Conservation (phyloP, 1,284 basidiomycete species). For the Exobasidium rhododendri region DNA sequence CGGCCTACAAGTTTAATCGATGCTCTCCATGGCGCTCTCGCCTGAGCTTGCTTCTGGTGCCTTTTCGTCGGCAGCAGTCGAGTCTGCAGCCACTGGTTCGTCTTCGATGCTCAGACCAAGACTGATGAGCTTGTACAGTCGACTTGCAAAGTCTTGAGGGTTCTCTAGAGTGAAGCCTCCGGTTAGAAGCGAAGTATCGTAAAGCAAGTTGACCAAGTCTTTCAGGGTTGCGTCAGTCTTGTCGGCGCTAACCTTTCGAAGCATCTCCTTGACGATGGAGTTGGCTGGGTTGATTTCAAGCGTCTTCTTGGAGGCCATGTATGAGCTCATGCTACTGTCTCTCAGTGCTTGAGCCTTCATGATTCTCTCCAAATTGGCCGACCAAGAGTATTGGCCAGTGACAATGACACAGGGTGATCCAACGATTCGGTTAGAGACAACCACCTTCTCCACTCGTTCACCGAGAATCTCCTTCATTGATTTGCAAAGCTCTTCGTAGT, state of each 20-base stretch:
- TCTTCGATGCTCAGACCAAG: slow-evolving; percentile 62
- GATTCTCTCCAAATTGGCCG: slow-evolving; percentile 99
- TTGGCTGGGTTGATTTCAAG: slow-evolving; percentile 94
- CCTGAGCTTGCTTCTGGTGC: slow-evolving; percentile 35
- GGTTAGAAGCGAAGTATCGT: slow-evolving; percentile 84
- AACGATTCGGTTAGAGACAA: slow-evolving; percentile 81
- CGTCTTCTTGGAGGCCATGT: slow-evolving; percentile 93
- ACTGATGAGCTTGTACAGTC: slow-evolving; percentile 95
- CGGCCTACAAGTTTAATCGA: slow-evolving; percentile 52
- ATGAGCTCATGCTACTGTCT: slow-evolving; percentile 97
- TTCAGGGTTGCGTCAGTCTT: slow-evolving; percentile 92
- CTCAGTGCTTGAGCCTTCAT: slow-evolving; percentile 99
- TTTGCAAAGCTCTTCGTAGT: slow-evolving; percentile 85
- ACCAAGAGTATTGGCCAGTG: slow-evolving; percentile 99
- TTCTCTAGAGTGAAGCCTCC: slow-evolving; percentile 83
- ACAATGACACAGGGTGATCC: slow-evolving; percentile 60
- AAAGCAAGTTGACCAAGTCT: slow-evolving; percentile 90
- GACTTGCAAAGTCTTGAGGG: slow-evolving; percentile 89
- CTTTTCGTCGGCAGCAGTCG: slow-evolving; percentile 15
- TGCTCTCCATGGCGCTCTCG: slow-evolving; percentile 54
- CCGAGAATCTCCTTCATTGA: slow-evolving; percentile 97
- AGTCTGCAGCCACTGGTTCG: slow-evolving; percentile 23
- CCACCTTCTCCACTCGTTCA: slow-evolving; percentile 99
- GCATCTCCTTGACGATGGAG: slow-evolving; percentile 93
- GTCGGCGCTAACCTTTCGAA: slow-evolving; percentile 89